Percentiles rank a stretch among this genome's conserved stretches.
Evolutionary conservation across 192 early-diverging fungal genomes (phyloP).

Genomic region (Phlyctochytrium bullatum): DNA sequence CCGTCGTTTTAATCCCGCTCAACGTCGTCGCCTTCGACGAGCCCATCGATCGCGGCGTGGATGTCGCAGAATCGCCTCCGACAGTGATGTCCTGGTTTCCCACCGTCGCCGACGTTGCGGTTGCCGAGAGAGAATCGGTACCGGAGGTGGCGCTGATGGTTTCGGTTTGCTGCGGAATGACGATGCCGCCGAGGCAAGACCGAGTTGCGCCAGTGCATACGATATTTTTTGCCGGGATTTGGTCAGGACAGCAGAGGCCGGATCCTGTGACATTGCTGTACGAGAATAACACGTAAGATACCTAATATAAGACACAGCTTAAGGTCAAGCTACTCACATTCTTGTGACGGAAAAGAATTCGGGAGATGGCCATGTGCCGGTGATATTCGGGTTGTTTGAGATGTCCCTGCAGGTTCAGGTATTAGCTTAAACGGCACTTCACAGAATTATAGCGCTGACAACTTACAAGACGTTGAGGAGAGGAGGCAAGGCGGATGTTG

Average conservation of each 20-base stretch:
- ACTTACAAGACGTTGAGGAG: no score
- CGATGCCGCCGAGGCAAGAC: neutral
- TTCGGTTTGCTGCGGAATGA: neutral
- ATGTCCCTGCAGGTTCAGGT: neutral
- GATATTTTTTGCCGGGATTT: neutral
- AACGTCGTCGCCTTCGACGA: no score
- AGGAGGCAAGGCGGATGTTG: no score
- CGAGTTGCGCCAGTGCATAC: neutral
- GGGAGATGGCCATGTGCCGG: neutral
- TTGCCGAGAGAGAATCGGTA: no score
- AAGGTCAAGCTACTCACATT: neutral
- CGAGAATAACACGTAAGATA: no score
- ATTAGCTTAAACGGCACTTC: no score
- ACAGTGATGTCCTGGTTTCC: no score
- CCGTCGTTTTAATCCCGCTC: no score
- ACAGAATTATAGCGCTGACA: no score
- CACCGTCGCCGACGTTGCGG: no score
- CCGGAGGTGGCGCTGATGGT: conserved; percentile 1
- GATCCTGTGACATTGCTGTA: neutral
- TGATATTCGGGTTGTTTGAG: neutral
- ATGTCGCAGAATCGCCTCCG: no score
- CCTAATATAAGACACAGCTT: neutral
- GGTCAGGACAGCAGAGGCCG: neutral
- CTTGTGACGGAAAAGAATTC: neutral
- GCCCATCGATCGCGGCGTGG: no score